Base-by-base conservation (phyloP, 129 eudicot genomes). In the Pseudognaphalium luteoalbum region DNA sequence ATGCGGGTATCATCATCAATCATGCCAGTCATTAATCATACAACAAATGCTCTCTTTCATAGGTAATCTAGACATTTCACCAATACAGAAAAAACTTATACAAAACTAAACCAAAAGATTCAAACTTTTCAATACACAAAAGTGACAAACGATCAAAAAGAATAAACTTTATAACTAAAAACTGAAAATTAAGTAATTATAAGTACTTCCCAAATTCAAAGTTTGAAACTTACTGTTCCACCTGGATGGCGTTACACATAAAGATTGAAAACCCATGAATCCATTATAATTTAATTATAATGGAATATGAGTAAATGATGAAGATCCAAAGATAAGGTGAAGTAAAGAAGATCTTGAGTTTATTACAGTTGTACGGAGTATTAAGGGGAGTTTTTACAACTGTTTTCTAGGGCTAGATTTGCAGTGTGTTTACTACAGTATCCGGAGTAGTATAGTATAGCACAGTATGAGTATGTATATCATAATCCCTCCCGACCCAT, bases 301-400 rank as follows among this genome's bases (percentile, higher is more conserved):
- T 39, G 44, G 44, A 39, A 39, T 39, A 39, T 8, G 44, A 39
- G 44, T 39, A 39, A 7, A 39, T 39, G 11, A 8, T 39, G 65
- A 54, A 72, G 67, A 57, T 34, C 54, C 21, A 47, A 39, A 72
- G 76, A 72, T 72, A 72, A 72, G 67, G 54, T 72, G 76, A 56
- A 37, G 50, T 30, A 33, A 22, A 50, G 34, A 22, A 50, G 34
- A 52, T 17, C 59, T 52, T 52, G 58, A 51, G 7, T 51, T 51
- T 51, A 51, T 51, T 39, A 39, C 44, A 39, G 44, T 39, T 39
- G 44, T 39, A 39, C 44, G 12, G 44, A 39, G 44, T 9, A 39
- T 39, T 39, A 39, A 39, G 44, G 44, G 44, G 44, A 12, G 11
- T 39, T 39, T 39, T 39, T 39, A 2, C 44, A 39, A 39, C 44